Percentiles rank a stretch among this genome's conserved stretches.
phyloP scores from a whole-genome alignment of 495 filamentous ascomycete species.

The Tuber brumale region DNA sequence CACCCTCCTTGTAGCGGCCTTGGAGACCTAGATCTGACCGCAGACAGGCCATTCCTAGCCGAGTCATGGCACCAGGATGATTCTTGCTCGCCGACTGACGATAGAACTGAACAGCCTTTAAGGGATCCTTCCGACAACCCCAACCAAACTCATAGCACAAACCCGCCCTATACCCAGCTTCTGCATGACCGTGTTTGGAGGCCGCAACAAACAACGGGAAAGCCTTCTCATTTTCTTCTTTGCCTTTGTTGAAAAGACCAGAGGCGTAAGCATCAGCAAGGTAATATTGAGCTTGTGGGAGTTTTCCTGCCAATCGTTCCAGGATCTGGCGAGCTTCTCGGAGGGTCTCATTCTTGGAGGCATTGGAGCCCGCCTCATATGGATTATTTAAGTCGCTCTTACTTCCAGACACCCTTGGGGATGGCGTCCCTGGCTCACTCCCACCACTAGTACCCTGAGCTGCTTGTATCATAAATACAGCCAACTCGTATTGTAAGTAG shows the following conservation, averaged over 20 bases:
- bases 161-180: conserved; percentile 87
- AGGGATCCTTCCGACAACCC: conserved; percentile 80
- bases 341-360: conserved; percentile 60
- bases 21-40: conserved; percentile 77
- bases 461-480: conserved; percentile 81
- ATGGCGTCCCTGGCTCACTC: conserved; percentile 45
- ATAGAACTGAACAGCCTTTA: conserved; percentile 89
- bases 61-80: conserved; percentile 89
- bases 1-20: conserved; percentile 79
- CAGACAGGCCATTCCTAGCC: conserved; percentile 84
- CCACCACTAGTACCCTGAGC: conserved; percentile 55
- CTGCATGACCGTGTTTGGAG: conserved; percentile 94
- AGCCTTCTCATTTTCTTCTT: conserved; percentile 79
- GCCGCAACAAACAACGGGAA: conserved; percentile 89
- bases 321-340: conserved; percentile 85
- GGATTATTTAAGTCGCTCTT: conserved; percentile 44
- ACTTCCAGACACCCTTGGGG: conserved; percentile 44
- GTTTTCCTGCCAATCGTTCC: conserved; percentile 72
- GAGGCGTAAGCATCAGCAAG: conserved; percentile 90
- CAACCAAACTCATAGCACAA: conserved; percentile 98
- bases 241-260: conserved; percentile 87
- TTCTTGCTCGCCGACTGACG: conserved; percentile 83
- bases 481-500: conserved; percentile 86
- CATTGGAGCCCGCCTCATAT: conserved; percentile 40
- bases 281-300: conserved; percentile 96